Evolutionary conservation across 441 rosid genomes (phyloP).

Genomic region (Isatis lusitanica): DNA sequence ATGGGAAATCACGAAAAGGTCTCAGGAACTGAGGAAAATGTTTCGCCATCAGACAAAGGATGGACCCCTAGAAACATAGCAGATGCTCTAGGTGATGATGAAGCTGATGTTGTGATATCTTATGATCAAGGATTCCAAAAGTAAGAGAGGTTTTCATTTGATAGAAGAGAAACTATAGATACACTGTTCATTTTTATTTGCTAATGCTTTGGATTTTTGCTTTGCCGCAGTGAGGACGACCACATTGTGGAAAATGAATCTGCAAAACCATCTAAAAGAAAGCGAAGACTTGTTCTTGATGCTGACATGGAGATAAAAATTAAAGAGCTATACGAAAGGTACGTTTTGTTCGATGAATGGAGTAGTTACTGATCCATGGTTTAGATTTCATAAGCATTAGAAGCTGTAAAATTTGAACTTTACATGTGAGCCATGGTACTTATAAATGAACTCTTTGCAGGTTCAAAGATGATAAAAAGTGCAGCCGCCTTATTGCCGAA

Average conservation of each 20-base stretch:
- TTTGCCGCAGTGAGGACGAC: conserved; percentile 47
- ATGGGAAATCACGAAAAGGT: conserved; percentile 45
- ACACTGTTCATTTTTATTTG: not conserved
- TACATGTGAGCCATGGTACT: conserved; percentile 22
- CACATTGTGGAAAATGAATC: conserved; percentile 42
- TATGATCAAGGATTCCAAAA: conserved; percentile 54
- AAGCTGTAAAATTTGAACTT: not conserved
- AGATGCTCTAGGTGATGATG: conserved; percentile 99
- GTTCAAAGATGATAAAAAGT: conserved; percentile 65
- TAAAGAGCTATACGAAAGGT: conserved; percentile 77
- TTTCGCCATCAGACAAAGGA: conserved; percentile 43
- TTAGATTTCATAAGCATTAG: conserved; percentile 3
- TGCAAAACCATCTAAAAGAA: conserved; percentile 53
- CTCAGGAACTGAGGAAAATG: conserved; percentile 50
- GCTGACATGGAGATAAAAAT: conserved; percentile 65
- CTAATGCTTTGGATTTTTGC: conserved; percentile 18
- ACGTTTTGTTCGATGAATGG: conserved; percentile 32
- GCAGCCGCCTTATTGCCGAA: conserved; percentile 66
- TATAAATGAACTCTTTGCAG: conserved; percentile 42
- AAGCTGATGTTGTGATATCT: conserved; percentile 86
- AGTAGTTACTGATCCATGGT: conserved; percentile 9
- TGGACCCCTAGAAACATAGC: conserved; percentile 81
- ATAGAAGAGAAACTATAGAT: too few relatives aligned
- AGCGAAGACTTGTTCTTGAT: conserved; percentile 61
- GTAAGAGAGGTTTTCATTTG: too few relatives aligned